Evolutionary conservation across 2,329 filamentous ascomycete species (phyloP), one percentile per base, ranked within the genome.

Genomic region (Aspergillus sp.): DNA sequence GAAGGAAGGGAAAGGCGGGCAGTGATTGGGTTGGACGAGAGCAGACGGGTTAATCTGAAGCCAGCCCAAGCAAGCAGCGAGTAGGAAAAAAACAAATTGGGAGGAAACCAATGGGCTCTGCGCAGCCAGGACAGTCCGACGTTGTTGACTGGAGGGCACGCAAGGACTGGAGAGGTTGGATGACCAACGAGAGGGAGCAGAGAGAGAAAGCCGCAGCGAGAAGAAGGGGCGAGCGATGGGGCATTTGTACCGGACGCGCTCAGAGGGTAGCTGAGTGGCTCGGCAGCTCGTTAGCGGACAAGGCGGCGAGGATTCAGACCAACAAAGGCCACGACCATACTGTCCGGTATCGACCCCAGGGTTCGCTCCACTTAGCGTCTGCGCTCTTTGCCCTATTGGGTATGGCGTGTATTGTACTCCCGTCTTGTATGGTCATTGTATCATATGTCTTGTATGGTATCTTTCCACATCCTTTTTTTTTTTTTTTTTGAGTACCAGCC

Each of bases 141-240:
- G 63, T 63, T 55, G 63, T 58, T 65, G 65, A 68, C 65, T 68
- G 65, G 65, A 67, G 65, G 65, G 60, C 68, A 70, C 67, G 69
- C 65, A 68, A 68, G 65, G 59, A 64, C 62, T 69, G 70, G 70
- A 68, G 65, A 69, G 64, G 66, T 59, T 62, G 67, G 70, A 74
- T 70, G 70, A 75, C 74, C 75, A 77, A 77, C 75, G 74, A 77
- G 74, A 76, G 69, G 68, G 66, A 72, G 72, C 74, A 75, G 71
- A 75, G 67, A 72, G 67, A 72, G 66, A 68, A 74, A 72, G 69
- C 64, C 67, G 67, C 68, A 69, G 68, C 66, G 69, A 70, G 52
- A 67, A 71, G 64, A 69, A 70, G 70, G 69, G 66, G 73, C 72
- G 73, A 67, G 67, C 64, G 72, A 76, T 76, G 74, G 74, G 72